These are phyloP conservation scores for Myxozyma geophila DNA, from an alignment of 805 yeast species.

Conservation along the genomic window DNA sequence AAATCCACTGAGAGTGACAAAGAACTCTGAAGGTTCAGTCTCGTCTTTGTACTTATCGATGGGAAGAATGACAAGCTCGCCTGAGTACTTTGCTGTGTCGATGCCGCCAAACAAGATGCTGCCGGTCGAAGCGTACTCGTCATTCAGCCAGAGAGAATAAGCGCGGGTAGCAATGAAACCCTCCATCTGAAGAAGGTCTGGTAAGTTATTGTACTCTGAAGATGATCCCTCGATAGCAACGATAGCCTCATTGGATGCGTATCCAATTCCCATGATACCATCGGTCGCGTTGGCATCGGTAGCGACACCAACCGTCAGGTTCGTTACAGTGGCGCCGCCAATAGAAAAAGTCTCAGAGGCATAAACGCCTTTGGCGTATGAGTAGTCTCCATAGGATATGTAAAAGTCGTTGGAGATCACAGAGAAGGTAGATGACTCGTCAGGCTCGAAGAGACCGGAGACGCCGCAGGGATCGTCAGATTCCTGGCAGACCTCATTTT, in stretches of 20 bases:
- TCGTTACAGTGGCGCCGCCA: slow-evolving; percentile 54
- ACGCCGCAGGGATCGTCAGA: slow-evolving; percentile 37
- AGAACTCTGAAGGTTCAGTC: slow-evolving; percentile 29
- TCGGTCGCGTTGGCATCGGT: slow-evolving; percentile 62
- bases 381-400: slow-evolving; percentile 53
- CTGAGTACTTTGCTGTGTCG: slow-evolving; percentile 54
- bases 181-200: slow-evolving; percentile 59
- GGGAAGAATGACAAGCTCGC: slow-evolving; percentile 43
- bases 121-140: slow-evolving; percentile 41
- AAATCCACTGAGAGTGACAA: slow-evolving; percentile 29
- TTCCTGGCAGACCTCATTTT: slow-evolving; percentile 39
- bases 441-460: slow-evolving; percentile 43
- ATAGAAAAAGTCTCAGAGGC: slow-evolving; percentile 66
- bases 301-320: slow-evolving; percentile 75
- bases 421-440: slow-evolving; percentile 41
- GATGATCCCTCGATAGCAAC: slow-evolving; percentile 37
- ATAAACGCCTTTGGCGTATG: slow-evolving; percentile 59
- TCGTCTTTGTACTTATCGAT: slow-evolving; percentile 20
- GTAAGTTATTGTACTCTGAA: slow-evolving; percentile 63
- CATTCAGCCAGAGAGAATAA: slow-evolving; percentile 66
- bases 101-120: slow-evolving; percentile 55
- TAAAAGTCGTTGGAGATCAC: slow-evolving; percentile 40
- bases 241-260: slow-evolving; percentile 45
- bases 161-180: slow-evolving; percentile 60
- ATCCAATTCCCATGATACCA: slow-evolving; percentile 55